Evolutionary conservation across 2,329 filamentous ascomycete genomes (phyloP), one percentile per base, ranked within the genome.

Genomic region (Fusarium cyanostomum): DNA sequence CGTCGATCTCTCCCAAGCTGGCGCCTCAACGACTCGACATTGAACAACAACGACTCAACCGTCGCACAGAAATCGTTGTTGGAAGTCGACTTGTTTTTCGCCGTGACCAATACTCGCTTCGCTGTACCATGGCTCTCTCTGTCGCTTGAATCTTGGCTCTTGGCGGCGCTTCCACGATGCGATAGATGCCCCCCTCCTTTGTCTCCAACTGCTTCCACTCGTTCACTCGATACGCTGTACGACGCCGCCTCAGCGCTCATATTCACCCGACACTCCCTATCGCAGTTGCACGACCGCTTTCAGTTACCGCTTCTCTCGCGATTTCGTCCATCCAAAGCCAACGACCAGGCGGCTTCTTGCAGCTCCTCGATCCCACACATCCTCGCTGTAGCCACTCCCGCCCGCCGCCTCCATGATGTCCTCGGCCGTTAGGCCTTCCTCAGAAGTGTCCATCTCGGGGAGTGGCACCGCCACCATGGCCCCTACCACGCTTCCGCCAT

Each of bases 401-500:
- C 43, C 24, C 37, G 31, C 41, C 41, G 37, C 60, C 42, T 52
- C 60, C 56, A 70, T 60, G 56, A 66, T 70, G 66, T 60, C 63
- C 55, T 62, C 63, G 46, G 55, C 59, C 50, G 31, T 71, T 34
- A 62, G 69, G 58, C 69, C 67, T 39, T 52, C 61, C 42, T 69
- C 69, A 42, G 65, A 70, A 49, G 41, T 69, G 43, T 67, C 66
- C 51, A 58, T 71, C 48, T 59, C 59, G 45, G 61, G 62, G 55
- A 62, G 58, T 43, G 58, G 66, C 62, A 69, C 67, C 33, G 55
- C 69, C 54, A 71, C 69, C 26, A 74, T 75, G 72, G 66, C 72
- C 30, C 66, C 68, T 33, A 68, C 62, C 48, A 69, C 68, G 33
- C 66, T 74, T 26, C 71, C 71, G 28, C 72, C 73, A 33, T 65